Percentiles rank a stretch among this genome's conserved stretches.
Evolutionary conservation across 768 basidiomycete genomes (phyloP).

Genomic region (Trametes gibbosa): DNA sequence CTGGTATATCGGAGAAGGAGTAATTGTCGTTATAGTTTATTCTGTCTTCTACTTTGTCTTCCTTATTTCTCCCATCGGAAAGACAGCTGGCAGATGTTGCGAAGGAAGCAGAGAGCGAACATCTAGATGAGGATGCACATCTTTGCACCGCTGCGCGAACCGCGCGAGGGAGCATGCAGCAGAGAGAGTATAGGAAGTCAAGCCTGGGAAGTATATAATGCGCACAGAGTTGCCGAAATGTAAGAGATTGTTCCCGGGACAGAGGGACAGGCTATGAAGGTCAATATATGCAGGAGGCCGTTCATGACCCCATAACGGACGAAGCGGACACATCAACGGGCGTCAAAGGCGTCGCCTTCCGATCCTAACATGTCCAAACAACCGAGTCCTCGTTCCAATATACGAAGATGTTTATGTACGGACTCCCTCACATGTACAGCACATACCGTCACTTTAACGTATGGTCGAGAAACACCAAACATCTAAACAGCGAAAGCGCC

Average conservation of each 20-base stretch:
- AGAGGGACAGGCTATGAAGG: background rate
- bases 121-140: background rate
- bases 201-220: background rate
- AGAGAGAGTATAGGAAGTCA: background rate
- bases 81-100: background rate
- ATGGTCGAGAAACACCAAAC: too few species aligned
- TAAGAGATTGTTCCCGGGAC: background rate
- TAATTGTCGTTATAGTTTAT: constrained; percentile 76
- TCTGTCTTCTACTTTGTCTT: constrained; percentile 43
- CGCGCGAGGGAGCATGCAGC: constrained; percentile 12
- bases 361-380: constrained; percentile 13
- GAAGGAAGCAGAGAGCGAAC: background rate
- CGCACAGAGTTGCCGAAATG: background rate
- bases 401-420: too few species aligned
- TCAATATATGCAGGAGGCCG: background rate
- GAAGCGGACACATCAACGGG: background rate
- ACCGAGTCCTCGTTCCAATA: background rate
- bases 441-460: too few species aligned
- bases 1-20: constrained; percentile 47
- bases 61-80: background rate
- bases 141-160: background rate
- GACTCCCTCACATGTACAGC: too few species aligned
- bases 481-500: too few species aligned
- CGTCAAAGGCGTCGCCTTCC: constrained; percentile 10
- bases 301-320: background rate